Percentiles rank a stretch among this genome's conserved stretches.
Conservation (phyloP, 306 rosid genomes). For the Lathyrus aphaca region DNA sequence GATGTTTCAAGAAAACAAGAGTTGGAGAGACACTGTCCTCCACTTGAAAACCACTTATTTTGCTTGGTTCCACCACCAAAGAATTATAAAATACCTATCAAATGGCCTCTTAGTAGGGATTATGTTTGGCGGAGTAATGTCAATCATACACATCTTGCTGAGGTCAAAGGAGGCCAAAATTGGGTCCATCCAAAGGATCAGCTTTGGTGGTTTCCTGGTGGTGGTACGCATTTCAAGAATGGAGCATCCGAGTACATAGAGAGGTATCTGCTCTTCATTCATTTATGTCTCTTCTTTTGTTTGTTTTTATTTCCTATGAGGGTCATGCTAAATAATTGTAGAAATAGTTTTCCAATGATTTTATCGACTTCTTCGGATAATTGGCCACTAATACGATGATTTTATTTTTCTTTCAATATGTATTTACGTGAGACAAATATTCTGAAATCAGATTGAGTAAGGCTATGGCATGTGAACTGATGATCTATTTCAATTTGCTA, state of each 20-base stretch:
- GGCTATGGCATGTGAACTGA: too few species aligned
- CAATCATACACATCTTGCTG: conserved; percentile 87
- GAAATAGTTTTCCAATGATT: too few species aligned
- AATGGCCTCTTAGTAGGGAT: conserved; percentile 92
- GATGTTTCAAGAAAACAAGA: conserved; percentile 78
- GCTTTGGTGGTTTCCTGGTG: conserved; percentile 99
- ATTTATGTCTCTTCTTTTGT: conserved; percentile 4
- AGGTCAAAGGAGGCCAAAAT: conserved; percentile 97
- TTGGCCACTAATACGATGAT: too few species aligned
- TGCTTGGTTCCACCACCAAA: conserved; percentile 89
- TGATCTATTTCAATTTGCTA: too few species aligned
- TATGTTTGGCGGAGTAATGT: conserved; percentile 94
- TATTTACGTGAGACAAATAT: too few species aligned
- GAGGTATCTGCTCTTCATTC: conserved; percentile 51
- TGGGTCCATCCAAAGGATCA: conserved; percentile 88
- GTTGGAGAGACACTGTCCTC: conserved; percentile 92
- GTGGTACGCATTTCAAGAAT: conserved; percentile 96
- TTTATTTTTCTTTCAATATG: too few species aligned
- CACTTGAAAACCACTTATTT: conserved; percentile 71
- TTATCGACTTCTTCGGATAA: too few species aligned
- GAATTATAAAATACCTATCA: conserved; percentile 82
- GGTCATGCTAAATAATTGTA: too few species aligned
- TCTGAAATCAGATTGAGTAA: too few species aligned
- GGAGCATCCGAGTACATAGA: conserved; percentile 90
- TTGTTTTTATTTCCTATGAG: not conserved